A percentile compares a stretch with the other conserved stretches of the same genome.
Evolutionary conservation across 2,329 filamentous ascomycete genomes (phyloP).

Genomic region (Cladosporium sp.): DNA sequence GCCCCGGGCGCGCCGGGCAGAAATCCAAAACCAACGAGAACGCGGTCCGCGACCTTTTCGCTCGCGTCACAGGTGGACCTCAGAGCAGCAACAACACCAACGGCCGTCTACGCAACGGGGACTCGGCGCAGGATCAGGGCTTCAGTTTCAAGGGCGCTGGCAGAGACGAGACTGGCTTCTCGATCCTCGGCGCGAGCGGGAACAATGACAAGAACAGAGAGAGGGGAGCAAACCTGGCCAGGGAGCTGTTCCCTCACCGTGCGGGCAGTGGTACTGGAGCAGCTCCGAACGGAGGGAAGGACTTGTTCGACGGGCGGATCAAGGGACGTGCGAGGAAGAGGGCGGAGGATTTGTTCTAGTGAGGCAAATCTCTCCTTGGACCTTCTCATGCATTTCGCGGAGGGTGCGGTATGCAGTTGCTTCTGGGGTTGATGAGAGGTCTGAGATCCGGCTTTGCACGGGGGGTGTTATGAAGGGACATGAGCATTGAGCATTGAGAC

Average conservation of each 20-base stretch:
- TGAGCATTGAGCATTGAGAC: neutral
- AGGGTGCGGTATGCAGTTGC: neutral
- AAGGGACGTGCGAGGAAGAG: slow-evolving; percentile 33
- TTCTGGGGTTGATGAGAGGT: no score
- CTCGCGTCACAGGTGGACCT: slow-evolving; percentile 23
- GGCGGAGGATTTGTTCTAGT: slow-evolving; percentile 32
- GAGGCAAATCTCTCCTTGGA: no score
- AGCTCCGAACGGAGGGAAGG: slow-evolving; percentile 29
- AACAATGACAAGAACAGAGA: slow-evolving; percentile 20
- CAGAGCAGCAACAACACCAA: neutral
- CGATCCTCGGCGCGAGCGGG: slow-evolving; percentile 33
- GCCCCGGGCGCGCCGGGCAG: slow-evolving; percentile 18
- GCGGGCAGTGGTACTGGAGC: slow-evolving; percentile 23
- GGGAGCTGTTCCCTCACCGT: slow-evolving; percentile 37
- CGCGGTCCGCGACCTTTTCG: slow-evolving; percentile 24
- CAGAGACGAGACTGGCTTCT: slow-evolving; percentile 26
- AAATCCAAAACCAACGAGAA: slow-evolving; percentile 11
- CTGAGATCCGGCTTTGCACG: no score
- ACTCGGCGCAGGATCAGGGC: slow-evolving; percentile 22
- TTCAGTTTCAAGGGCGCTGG: slow-evolving; percentile 39
- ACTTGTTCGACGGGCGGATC: slow-evolving; percentile 36
- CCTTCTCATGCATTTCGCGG: neutral
- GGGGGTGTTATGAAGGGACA: neutral
- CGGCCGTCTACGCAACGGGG: slow-evolving; percentile 11
- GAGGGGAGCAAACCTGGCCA: slow-evolving; percentile 24